These are phyloP conservation scores for Fusarium sp. DNA, from an alignment of 2,329 filamentous ascomycete species.

Conservation along the genomic window DNA sequence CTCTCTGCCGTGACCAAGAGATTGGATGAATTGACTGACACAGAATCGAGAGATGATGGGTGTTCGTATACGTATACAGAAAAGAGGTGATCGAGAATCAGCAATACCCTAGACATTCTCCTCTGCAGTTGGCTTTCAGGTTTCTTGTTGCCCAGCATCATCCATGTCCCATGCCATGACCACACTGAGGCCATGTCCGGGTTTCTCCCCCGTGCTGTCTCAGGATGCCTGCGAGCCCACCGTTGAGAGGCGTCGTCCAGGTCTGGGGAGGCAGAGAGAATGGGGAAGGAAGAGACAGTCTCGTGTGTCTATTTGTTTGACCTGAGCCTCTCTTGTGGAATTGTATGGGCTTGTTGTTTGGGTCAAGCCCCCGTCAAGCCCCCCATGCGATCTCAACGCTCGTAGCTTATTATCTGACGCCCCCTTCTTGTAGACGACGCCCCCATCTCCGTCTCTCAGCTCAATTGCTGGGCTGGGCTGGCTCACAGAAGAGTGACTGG, in stretches of 20 bases:
- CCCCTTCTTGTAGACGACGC: conserved; percentile 16
- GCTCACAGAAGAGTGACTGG: not conserved
- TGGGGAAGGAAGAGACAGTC: not conserved
- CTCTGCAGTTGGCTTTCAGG: conserved; percentile 14
- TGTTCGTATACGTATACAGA: not conserved
- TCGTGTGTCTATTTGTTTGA: not conserved
- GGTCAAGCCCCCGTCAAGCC: conserved; percentile 4
- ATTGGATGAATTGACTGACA: conserved; percentile 14
- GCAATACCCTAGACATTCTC: conserved; percentile 14
- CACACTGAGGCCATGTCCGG: conserved; percentile 16
- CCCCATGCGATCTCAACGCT: conserved; percentile 34
- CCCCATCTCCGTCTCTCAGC: conserved; percentile 8
- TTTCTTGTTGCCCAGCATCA: conserved; percentile 9
- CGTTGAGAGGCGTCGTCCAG: not conserved
- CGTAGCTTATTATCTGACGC: conserved; percentile 36
- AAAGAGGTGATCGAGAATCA: not conserved
- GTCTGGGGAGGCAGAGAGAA: not conserved
- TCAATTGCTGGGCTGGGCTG: not conserved
- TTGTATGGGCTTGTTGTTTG: not conserved
- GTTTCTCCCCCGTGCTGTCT: conserved; percentile 23
- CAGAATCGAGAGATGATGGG: not conserved
- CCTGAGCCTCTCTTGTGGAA: not conserved
- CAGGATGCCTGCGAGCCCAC: conserved; percentile 24
- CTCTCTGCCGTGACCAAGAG: conserved; percentile 1
- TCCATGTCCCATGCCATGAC: conserved; percentile 6